Evolutionary conservation across 139 green algal species (phyloP).

Genomic region (Chlorella sp.): DNA sequence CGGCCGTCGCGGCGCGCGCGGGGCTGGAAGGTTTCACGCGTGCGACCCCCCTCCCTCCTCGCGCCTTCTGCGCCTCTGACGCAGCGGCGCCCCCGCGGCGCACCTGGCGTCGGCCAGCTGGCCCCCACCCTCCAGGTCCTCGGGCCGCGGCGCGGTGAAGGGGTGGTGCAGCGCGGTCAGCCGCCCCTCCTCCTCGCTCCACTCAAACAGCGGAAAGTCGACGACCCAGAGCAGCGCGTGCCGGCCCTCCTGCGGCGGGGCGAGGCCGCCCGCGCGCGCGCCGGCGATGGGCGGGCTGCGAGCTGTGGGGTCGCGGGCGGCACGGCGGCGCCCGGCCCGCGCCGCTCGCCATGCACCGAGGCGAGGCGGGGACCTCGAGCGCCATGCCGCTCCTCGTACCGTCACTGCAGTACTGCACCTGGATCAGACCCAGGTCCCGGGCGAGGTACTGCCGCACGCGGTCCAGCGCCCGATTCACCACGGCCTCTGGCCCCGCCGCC

Average conservation of each 20-base stretch:
- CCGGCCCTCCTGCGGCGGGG: slow-evolving; percentile 32
- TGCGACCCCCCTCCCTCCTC: too few relatives aligned
- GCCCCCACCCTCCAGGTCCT: slow-evolving; percentile 64
- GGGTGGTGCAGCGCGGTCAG: slow-evolving; percentile 92
- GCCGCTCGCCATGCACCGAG: too few relatives aligned
- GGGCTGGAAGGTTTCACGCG: too few relatives aligned
- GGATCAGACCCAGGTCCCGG: slow-evolving; percentile 63
- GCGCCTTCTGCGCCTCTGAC: too few relatives aligned
- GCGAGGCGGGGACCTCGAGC: too few relatives aligned
- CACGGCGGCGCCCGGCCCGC: too few relatives aligned
- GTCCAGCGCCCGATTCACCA: slow-evolving; percentile 82
- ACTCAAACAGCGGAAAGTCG: slow-evolving; percentile 99
- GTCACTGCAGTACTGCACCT: not conserved
- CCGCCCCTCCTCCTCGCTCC: slow-evolving; percentile 81
- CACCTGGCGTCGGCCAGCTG: not conserved
- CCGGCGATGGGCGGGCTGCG: too few relatives aligned
- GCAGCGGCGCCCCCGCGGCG: too few relatives aligned
- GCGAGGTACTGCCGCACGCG: slow-evolving; percentile 86
- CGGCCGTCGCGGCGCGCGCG: too few relatives aligned
- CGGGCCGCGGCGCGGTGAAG: slow-evolving; percentile 92
- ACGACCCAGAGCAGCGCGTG: slow-evolving; percentile 93
- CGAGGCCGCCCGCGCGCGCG: too few relatives aligned
- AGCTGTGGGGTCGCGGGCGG: too few relatives aligned
- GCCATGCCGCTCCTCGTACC: too few relatives aligned
- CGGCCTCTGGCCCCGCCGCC: slow-evolving; percentile 64